These are phyloP conservation scores for Monosporozyma unispora DNA, from an alignment of 805 yeast genomes.

Conservation along the genomic window DNA sequence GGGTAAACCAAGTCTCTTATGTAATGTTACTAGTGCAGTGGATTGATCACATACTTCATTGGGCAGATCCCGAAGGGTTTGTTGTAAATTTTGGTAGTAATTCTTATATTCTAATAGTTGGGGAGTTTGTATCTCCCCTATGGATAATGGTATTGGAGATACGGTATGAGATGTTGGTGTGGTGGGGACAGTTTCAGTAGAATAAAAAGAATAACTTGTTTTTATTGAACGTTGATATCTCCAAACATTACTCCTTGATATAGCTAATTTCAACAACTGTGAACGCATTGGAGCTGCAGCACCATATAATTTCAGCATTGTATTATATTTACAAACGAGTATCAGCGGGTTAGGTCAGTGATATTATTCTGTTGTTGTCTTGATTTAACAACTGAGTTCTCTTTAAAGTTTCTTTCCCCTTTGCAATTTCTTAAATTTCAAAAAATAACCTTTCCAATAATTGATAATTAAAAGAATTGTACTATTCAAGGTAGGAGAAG, in stretches of 20 bases:
- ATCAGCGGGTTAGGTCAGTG: neutral
- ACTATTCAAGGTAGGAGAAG: no score
- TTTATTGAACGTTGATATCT: neutral
- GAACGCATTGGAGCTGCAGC: neutral
- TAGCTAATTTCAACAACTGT: neutral
- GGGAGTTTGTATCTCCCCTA: neutral
- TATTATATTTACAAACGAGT: neutral
- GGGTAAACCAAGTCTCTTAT: slow-evolving; percentile 64
- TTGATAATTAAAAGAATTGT: neutral
- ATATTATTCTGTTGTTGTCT: neutral
- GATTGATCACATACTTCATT: slow-evolving; percentile 49
- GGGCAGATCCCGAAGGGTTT: slow-evolving; percentile 20
- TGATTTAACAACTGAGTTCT: neutral
- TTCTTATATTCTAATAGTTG: slow-evolving; percentile 18
- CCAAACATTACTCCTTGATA: neutral
- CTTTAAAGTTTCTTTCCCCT: neutral
- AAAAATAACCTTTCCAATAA: no score
- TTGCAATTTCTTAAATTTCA: neutral
- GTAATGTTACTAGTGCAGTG: slow-evolving; percentile 71
- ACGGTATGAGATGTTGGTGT: neutral
- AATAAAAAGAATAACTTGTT: neutral
- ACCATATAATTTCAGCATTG: neutral
- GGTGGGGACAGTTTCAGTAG: neutral
- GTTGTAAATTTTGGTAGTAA: slow-evolving; percentile 18
- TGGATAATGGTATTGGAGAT: neutral